Base-by-base conservation (phyloP, 139 green algal genomes). In the Tetraselmis chui region DNA sequence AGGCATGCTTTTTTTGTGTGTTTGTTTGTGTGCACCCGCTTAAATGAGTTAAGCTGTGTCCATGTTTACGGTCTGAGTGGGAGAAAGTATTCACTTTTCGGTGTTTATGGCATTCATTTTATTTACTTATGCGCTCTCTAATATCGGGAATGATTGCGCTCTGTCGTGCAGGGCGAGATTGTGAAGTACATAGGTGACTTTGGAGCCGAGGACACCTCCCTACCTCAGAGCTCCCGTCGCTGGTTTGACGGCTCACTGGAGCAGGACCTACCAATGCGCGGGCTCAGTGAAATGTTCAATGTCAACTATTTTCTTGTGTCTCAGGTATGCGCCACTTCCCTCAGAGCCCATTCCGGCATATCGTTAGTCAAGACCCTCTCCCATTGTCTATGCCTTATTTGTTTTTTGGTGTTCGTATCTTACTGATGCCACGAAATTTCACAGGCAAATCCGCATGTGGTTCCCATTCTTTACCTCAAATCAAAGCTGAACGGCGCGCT, bases 271-370 rank as follows among this genome's bases (percentile, higher is more conserved):
- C 95, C 94, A 31, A 93, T 93, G 87, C 87, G 92, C 79, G 86
- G 84, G 26, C 82, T 97, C 75, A 89, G 86, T 1, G 95, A 97
- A 87, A 95, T 97, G 92, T 98, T 98, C 91, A 96, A 96, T 81
- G 95, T 93, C 75, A 98, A 98, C 90, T 93, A 98, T 88, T 98
- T 97, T 80, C 85, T 98, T 24, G 93, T 97, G 11, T 89, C 75
- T 81, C 95, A 98, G 87, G 45, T 67, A 18, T 18, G n/a, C n/a
- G n/a, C n/a, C n/a, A n/a, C n/a, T n/a, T n/a, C n/a, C n/a, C n/a
- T n/a, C n/a, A n/a, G n/a, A n/a, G n/a, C n/a, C n/a, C n/a, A n/a
- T n/a, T n/a, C n/a, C n/a, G n/a, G n/a, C n/a, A n/a, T n/a, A n/a
- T n/a, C 59, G 59, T 22, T 22, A n/a, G 23, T 75, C 22, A 75